phyloP scores from a whole-genome alignment of 2,329 filamentous ascomycete genomes.

The Microdochium bolleyi region DNA sequence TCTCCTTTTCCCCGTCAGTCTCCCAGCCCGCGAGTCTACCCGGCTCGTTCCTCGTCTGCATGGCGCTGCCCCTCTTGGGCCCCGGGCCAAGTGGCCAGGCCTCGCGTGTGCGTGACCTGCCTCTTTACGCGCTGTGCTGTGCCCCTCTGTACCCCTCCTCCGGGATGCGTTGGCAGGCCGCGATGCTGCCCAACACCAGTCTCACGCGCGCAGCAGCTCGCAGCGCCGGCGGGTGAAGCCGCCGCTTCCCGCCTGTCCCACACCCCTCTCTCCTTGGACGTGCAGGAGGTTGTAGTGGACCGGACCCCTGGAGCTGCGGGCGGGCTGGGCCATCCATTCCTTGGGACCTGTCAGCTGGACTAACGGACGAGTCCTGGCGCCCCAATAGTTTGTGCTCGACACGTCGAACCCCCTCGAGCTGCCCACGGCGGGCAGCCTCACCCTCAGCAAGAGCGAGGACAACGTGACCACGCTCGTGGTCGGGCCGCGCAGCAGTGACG shows the following conservation, averaged over 20 bases:
- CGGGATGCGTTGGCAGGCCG: neutral
- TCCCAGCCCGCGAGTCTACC: neutral
- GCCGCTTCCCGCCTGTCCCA: neutral
- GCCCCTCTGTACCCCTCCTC: neutral
- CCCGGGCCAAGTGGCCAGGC: no score
- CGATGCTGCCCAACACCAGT: neutral
- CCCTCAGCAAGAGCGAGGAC: slow-evolving; percentile 78
- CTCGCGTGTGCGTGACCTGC: neutral
- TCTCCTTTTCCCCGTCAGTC: slow-evolving; percentile 1
- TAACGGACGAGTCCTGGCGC: slow-evolving; percentile 3
- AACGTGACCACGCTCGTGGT: slow-evolving; percentile 77
- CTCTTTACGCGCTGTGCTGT: neutral
- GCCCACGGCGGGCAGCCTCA: slow-evolving; percentile 60
- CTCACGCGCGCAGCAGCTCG: neutral
- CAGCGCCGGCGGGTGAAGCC: neutral
- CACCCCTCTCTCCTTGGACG: neutral
- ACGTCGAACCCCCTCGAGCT: slow-evolving; percentile 57
- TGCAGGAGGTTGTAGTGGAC: neutral
- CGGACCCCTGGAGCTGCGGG: slow-evolving; percentile 5
- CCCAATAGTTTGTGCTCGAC: slow-evolving; percentile 60
- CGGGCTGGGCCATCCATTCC: neutral
- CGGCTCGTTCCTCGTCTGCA: slow-evolving; percentile 1
- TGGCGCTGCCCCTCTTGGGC: neutral
- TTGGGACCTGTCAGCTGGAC: slow-evolving; percentile 3
- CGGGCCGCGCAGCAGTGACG: slow-evolving; percentile 42